Evolutionary conservation across 768 basidiomycete genomes (phyloP), one percentile per base, ranked within the genome.

Genomic region (Auricularia sp.): DNA sequence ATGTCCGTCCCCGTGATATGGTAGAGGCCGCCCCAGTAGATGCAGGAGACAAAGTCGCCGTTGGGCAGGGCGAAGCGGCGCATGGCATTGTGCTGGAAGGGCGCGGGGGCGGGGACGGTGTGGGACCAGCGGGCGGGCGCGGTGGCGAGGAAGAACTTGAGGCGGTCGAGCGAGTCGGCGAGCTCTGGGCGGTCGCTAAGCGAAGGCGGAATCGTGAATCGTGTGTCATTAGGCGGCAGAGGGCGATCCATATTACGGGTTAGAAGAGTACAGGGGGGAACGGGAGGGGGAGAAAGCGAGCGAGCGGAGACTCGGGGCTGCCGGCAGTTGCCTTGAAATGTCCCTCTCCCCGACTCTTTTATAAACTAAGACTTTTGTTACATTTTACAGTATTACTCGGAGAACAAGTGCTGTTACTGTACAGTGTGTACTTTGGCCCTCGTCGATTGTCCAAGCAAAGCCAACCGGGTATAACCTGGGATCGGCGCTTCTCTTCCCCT

Each of bases 1-100:
- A 98, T 97, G 76, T 98, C 95, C 5, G 95, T 98, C 36, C 95
- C 95, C 2, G 94, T 96, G 76, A 98, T 92, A 72, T 96, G 91
- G 72, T 93, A 94, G 36, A 91, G 81, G 6, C 93, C 88, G 61
- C 87, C 85, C 95, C 95, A 98, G 18, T 92, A 81, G 10, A 97
- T 90, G 72, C 95, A 98, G 4, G 89, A 59, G 18, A 58, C 39
- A 64, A 36, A 35, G 74, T 91, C 94, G 61, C 90, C 86, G 64
- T 88, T 85, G 0, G 95, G 94, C 16, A 98, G 83, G 44, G 87
- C 81, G 74, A 97, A 97, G 36, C 93, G 83, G 70, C 91, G 90
- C 70, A 97, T 83, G 33, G 85, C 84, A 5, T 89, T 89, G 72
- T 93, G 90, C 1, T 83, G 76, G 47, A 78, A 73, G 44, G n/a